These are phyloP conservation scores for Chrysosphaeria jannelii DNA, from an alignment of 2,329 filamentous ascomycete species.

Conservation along the genomic window DNA sequence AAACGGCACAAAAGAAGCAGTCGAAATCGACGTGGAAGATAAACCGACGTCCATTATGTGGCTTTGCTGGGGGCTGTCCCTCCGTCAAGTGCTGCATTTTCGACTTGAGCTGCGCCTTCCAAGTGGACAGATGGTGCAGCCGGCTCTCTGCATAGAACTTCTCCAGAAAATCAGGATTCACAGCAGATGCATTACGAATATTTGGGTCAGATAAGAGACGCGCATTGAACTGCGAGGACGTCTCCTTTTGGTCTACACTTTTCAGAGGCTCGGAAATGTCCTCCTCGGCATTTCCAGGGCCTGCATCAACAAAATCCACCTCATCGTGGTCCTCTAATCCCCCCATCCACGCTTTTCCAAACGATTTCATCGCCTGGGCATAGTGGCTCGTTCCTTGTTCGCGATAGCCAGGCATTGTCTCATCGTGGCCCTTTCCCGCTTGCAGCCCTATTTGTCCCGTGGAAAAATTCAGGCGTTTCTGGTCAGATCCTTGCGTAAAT, in stretches of 20 bases:
- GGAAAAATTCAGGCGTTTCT: slow-evolving; percentile 39
- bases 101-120: slow-evolving; percentile 86
- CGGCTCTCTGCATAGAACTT: slow-evolving; percentile 91
- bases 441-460: slow-evolving; percentile 21
- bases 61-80: slow-evolving; percentile 35
- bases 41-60: slow-evolving; percentile 38
- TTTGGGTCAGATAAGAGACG: slow-evolving; percentile 56
- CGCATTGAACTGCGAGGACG: slow-evolving; percentile 80
- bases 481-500: slow-evolving; percentile 53
- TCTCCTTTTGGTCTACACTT: slow-evolving; percentile 25
- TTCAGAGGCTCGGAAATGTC: neutral
- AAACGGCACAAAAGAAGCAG: slow-evolving; percentile 91
- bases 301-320: neutral
- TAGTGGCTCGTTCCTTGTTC: slow-evolving; percentile 74
- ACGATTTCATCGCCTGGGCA: slow-evolving; percentile 30
- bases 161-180: slow-evolving; percentile 76
- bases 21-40: slow-evolving; percentile 61
- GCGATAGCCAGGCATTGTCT: slow-evolving; percentile 28
- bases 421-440: neutral
- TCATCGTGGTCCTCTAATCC: neutral
- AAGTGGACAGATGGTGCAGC: slow-evolving; percentile 78
- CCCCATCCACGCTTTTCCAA: slow-evolving; percentile 1
- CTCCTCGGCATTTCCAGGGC: neutral
- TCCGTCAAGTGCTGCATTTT: slow-evolving; percentile 54
- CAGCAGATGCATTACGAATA: slow-evolving; percentile 64